These are phyloP conservation scores for Rhododendron molle DNA, from an alignment of 148 eudicot genomes.

Conservation along the genomic window DNA sequence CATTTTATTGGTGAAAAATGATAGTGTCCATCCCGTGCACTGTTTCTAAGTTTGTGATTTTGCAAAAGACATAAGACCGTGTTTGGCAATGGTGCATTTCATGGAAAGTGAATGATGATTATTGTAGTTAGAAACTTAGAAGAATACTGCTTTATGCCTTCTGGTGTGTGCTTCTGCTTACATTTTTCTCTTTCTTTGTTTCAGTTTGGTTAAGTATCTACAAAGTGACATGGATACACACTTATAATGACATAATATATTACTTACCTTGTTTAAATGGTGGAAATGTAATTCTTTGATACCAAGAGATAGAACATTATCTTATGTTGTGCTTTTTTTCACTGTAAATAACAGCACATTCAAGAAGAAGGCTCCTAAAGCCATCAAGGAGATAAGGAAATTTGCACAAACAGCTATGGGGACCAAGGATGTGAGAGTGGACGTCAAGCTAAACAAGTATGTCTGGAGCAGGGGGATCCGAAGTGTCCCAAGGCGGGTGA, in stretches of 20 bases:
- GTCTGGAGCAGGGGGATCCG: conserved; percentile 88
- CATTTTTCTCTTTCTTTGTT: not conserved
- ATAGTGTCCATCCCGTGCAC: not conserved
- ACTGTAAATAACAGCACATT: conserved; percentile 43
- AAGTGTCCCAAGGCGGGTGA: conserved; percentile 79
- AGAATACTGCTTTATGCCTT: not conserved
- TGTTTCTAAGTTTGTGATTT: not conserved
- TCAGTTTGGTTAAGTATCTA: not conserved
- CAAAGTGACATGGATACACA: not conserved
- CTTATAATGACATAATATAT: not conserved
- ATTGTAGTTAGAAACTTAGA: not conserved
- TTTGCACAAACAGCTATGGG: conserved; percentile 79
- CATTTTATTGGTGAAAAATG: not conserved
- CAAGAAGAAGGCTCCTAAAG: conserved; percentile 86
- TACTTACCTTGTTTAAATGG: not conserved
- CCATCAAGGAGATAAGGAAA: conserved; percentile 71
- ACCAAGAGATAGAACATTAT: not conserved
- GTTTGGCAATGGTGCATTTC: not conserved
- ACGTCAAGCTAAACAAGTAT: conserved; percentile 78
- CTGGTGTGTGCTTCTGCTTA: not conserved
- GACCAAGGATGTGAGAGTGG: conserved; percentile 71
- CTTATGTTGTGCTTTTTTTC: not conserved
- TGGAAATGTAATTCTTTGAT: not conserved
- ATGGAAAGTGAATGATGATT: not conserved
- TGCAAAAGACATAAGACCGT: not conserved